Evolutionary conservation across 2,329 filamentous ascomycete species (phyloP).

Genomic region (Ophiosphaerella herpotricha): DNA sequence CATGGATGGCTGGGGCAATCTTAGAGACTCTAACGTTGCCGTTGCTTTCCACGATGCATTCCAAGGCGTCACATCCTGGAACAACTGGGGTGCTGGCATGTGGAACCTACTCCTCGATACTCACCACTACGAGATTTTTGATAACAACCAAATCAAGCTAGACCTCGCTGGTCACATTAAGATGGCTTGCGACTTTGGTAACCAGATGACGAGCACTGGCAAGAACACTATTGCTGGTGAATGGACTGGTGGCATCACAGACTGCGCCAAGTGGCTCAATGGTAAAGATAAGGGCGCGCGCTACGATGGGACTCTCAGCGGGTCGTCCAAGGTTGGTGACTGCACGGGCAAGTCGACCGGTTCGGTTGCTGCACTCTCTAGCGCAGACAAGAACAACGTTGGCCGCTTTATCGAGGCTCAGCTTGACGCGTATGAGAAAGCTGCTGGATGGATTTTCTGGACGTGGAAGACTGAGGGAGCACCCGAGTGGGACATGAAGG

Average conservation of each 20-base stretch:
- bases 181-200: constrained; percentile 52
- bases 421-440: constrained; percentile 55
- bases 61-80: constrained; percentile 51
- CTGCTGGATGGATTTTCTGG: constrained; percentile 57
- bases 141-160: constrained; percentile 42
- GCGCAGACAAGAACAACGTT: constrained; percentile 51
- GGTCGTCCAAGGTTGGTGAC: constrained; percentile 47
- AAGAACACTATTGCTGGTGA: constrained; percentile 56
- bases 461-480: constrained; percentile 57
- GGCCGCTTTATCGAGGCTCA: constrained; percentile 53
- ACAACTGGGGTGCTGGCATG: constrained; percentile 51
- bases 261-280: constrained; percentile 56
- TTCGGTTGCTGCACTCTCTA: constrained; percentile 48
- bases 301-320: constrained; percentile 50
- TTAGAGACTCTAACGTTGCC: constrained; percentile 48
- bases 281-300: constrained; percentile 53
- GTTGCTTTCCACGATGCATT: constrained; percentile 56
- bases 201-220: constrained; percentile 51
- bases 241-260: constrained; percentile 54
- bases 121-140: constrained; percentile 56
- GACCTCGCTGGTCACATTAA: constrained; percentile 47
- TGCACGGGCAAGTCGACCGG: constrained; percentile 53
- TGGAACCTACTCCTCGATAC: constrained; percentile 53
- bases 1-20: constrained; percentile 54
- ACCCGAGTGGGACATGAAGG: constrained; percentile 56